Base-by-base conservation (phyloP, 331 rosid genomes). In the Malus hybrid region DNA sequence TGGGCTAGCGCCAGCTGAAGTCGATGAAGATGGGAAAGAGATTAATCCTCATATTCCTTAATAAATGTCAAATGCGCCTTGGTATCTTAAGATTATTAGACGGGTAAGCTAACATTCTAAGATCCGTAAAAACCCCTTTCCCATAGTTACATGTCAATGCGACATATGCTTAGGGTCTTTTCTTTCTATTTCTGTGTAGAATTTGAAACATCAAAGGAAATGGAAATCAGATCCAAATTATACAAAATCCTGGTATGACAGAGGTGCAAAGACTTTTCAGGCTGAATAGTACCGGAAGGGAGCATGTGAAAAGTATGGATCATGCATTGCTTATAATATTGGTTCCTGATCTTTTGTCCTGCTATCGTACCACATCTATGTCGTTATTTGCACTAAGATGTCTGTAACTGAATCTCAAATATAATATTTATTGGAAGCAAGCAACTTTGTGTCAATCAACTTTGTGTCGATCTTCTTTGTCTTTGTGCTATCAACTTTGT, bases 181-280 rank as follows among this genome's bases (percentile, higher is more conserved):
- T 5, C 8, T 66, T n/a, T 39, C 26, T n/a, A 24, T 63, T 7
- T 48, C 18, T 42, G 39, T 10, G 13, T 58, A 85, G 89, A 82
- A 90, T 77, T 73, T 88, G 68, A 88, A 86, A 76, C 93, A 76
- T 84, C 90, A 84, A 84, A 84, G 87, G 83, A 88, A 88, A 62
- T 84, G 86, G 87, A 88, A 84, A 68, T 82, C 86, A 6, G 87
- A 84, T 86, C 86, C 82, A 7, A 82, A 86, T 80, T 81, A 81
- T 44, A 77, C 88, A 10, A 86, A 84, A 63, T 79, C 85, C 11
- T 83, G 85, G 84, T 76, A 87, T 19, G 89, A 80, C 36, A 80
- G 85, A 79, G 88, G 87, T 73, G 83, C 87, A 42, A 80, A 84
- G 70, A 78, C 29, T 48, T 84, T 72, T 72, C 84, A 63, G 68